Base-by-base conservation (phyloP, 2,329 filamentous ascomycete genomes). In the Trichoderma guizhouense region DNA sequence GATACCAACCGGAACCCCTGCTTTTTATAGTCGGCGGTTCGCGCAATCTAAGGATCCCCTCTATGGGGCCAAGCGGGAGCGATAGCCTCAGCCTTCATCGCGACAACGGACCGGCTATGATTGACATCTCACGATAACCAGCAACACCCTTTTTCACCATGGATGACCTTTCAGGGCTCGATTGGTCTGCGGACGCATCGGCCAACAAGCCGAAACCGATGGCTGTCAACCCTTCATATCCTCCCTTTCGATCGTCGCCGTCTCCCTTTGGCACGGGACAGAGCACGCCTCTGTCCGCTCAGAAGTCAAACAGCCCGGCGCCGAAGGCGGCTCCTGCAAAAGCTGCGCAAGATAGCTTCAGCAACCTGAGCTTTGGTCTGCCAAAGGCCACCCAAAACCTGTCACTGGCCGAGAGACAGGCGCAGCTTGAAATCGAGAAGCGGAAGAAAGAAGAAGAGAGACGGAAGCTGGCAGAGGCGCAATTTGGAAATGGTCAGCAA, bases 401-500 rank as follows among this genome's bases (percentile, higher is more conserved):
- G 18, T 92, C 89, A 73, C 82, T 97, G 75, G 89, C 92, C 75
- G 93, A 97, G 81, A 91, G 94, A 77, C 93, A 93, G 81, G 88
- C 89, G 74, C 89, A 88, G 72, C 81, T 92, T 47, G 87, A 90
- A 74, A 87, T 85, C 5, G 89, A 91, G 81, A 93, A 89, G 82
- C 85, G 87, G 39, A 89, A 85, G 79, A 93, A 95, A 79, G 92
- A 94, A 73, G 91, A 91, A 72, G 91, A 95, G 79, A 88, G 89
- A 78, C 88, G 87, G 77, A 91, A 87, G 77, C 89, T 91, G 79
- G 88, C 91, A 76, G 93, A 96, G 75, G 87, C 89, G 34, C 90
- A 95, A 73, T 98, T 94, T 81, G 94, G 93, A 3, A 89, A 91
- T 77, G 87, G 88, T 12, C 89, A 90, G 73, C 93, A 94, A 79